Base-by-base conservation (phyloP, 164 flowering plant species). In the Nymphaea thermarum region DNA sequence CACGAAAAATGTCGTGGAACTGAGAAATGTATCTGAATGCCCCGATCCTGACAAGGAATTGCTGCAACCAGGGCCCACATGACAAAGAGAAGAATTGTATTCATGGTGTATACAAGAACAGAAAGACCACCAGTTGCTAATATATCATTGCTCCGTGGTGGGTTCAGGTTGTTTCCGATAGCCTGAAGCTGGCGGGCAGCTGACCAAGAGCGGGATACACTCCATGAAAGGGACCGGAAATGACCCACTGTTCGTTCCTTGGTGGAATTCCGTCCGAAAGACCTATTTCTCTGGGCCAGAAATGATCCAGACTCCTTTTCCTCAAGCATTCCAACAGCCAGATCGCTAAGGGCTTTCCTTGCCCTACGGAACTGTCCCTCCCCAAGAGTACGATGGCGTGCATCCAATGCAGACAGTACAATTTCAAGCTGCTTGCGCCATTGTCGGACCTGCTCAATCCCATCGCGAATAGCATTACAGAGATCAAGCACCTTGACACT, bases 61-160 rank as follows among this genome's bases (percentile, higher is more conserved):
- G 98, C 96, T 4, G 98, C 97, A 55, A 94, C 97, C 3, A 94
- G 81, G 2, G 88, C 83, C 98, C 97, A 91, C 90, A 83, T 86
- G 65, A 84, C 91, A 63, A 91, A 87, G 71, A 84, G 66, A 51
- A 91, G 74, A 18, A 94, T 78, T 12, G 82, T 80, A 61, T 73
- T 85, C 95, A 91, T 90, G 0, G 93, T 83, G 65, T 69, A 94
- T 42, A 86, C 87, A 15, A 90, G 77, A 36, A 78, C 80, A 3
- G 82, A 88, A 4, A 88, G 78, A 16, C 96, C 93, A 70, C 69
- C 76, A 0, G 93, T 81, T 5, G 93, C 85, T 15, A 72, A 17
- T 15, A 85, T 70, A n/a, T 91, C 98, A 67, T 77, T 82, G 65
- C 73, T 83, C 4, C 78, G 67, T 0, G 98, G 98, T 0, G 87